Base-by-base conservation (phyloP, 352 stramenopile genomes). In the Phytophthora kernoviae region DNA sequence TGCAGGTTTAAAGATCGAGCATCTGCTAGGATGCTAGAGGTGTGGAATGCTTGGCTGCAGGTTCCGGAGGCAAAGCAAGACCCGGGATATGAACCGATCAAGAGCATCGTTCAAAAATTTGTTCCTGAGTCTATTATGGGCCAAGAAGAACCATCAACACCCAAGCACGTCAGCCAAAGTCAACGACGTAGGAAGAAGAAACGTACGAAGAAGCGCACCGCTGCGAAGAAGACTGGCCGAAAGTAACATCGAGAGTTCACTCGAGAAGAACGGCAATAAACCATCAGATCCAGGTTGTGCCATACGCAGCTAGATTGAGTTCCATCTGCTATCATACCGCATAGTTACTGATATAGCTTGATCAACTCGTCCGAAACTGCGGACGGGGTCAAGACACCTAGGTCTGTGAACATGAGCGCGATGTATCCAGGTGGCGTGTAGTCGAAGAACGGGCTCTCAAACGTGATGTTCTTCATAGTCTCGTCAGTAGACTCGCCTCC, bases 311-410 rank as follows among this genome's bases (percentile, higher is more conserved):
- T 47, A 47, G 21, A 26, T 60, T 57, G 27, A 68, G n/a, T 41
- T 48, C 24, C 21, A 57, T 36, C 32, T 56, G 20, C 22, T 45
- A 6, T 3, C 24, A 30, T 10, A 39, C 21, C 53, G 21, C 43
- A 43, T 52, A 48, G 43, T 86, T 96, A 98, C 80, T 98, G 92
- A 82, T 99, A 99, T 55, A 99, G 75, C 57, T 98, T 96, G 81
- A 99, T 99, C 39, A 99, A 81, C 66, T 99, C 96, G 74, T 99
- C 96, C 18, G 96, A 99, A 42, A 99, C 96, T 26, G 97, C 97
- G 59, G 96, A 98, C 7, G 97, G 96, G 46, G 97, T 99, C 26
- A 99, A 79, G 8, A 99, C 96, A 20, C 97, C 97, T 8, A 99
- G 74, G 79, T 99, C 97, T 42, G 97, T 99, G 71, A 99, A 99